A percentile compares a stretch with the other conserved stretches of the same genome.
Evolutionary conservation across 176 grass and related monocot genomes (phyloP).

Genomic region (Eragrostis curvula): DNA sequence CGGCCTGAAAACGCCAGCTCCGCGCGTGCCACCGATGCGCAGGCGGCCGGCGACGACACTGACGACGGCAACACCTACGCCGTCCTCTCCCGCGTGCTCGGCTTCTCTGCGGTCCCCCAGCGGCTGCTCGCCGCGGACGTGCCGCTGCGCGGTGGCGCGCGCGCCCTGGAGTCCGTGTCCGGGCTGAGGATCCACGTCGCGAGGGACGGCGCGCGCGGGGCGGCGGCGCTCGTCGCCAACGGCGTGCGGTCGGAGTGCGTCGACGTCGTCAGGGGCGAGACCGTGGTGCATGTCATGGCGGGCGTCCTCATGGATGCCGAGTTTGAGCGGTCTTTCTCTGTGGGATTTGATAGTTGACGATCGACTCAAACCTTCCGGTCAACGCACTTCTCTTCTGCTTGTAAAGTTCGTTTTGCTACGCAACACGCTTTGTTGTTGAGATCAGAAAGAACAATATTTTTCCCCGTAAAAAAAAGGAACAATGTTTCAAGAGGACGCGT

Average conservation of each 20-base stretch:
- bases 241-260: slow-evolving; percentile 75
- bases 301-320: slow-evolving; percentile 88
- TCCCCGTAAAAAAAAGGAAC: too few species aligned
- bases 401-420: too few species aligned
- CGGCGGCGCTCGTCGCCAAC: slow-evolving; percentile 68
- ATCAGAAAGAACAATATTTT: too few species aligned
- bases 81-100: slow-evolving; percentile 75
- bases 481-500: too few species aligned
- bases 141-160: slow-evolving; percentile 21
- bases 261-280: slow-evolving; percentile 57
- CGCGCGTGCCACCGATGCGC: neutral
- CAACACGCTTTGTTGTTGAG: too few species aligned
- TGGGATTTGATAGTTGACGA: slow-evolving; percentile 21
- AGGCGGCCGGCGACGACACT: neutral
- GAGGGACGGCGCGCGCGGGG: slow-evolving; percentile 64
- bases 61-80: slow-evolving; percentile 53
- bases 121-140: slow-evolving; percentile 49
- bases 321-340: slow-evolving; percentile 71
- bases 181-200: slow-evolving; percentile 58
- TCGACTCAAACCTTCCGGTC: too few species aligned
- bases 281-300: slow-evolving; percentile 65
- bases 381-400: too few species aligned
- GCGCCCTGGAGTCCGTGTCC: slow-evolving; percentile 63
- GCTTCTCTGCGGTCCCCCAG: slow-evolving; percentile 73
- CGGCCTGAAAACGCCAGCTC: slow-evolving; percentile 19